These are phyloP conservation scores for Ilyonectria robusta DNA, from an alignment of 2,329 filamentous ascomycete species.

Conservation along the genomic window DNA sequence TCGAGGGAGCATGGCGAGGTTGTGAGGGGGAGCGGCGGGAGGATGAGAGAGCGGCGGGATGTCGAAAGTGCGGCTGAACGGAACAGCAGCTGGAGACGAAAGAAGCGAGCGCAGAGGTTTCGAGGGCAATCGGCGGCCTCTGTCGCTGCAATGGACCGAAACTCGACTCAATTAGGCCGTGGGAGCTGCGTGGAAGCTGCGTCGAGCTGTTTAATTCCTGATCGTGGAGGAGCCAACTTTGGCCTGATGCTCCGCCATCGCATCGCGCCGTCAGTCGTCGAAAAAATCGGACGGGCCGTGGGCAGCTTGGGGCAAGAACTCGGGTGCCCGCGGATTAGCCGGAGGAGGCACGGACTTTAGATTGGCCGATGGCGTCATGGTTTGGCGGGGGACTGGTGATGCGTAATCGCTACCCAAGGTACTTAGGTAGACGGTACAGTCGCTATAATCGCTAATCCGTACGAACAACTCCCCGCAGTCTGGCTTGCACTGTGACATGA, in stretches of 20 bases:
- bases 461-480: neutral
- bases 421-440: neutral
- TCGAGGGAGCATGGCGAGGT: constrained; percentile 58
- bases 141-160: constrained; percentile 8
- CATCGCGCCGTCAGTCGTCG: constrained; percentile 40
- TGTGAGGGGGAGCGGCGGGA: neutral
- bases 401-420: neutral
- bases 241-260: constrained; percentile 48
- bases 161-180: constrained; percentile 39
- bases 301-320: constrained; percentile 25
- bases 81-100: neutral
- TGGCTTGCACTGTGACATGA: neutral
- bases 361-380: constrained; percentile 45
- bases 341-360: constrained; percentile 36
- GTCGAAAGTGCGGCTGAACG: neutral
- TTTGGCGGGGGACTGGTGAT: neutral
- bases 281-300: constrained; percentile 46
- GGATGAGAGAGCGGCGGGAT: neutral
- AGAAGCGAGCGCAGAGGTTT: constrained; percentile 11
- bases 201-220: constrained; percentile 17
- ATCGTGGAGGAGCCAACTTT: constrained; percentile 36
- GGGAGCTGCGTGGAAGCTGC: constrained; percentile 6
- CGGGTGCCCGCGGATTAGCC: constrained; percentile 39
- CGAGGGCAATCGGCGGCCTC: constrained; percentile 11
- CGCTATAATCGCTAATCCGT: neutral